phyloP scores from a whole-genome alignment of 176 grass and related monocot species.

The Musa schizocarpa region DNA sequence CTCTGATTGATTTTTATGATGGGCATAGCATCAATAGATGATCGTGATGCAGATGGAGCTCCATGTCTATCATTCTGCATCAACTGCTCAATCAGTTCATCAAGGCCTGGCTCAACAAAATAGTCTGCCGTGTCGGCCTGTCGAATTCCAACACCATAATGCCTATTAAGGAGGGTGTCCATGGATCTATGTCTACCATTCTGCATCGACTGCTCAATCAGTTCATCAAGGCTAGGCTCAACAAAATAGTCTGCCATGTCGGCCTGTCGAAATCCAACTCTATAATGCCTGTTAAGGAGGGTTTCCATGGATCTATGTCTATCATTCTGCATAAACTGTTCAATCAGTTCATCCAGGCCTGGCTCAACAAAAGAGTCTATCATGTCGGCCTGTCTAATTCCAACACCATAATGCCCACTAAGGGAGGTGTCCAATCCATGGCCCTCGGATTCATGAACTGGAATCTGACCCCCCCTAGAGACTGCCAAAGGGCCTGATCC shows the following conservation, averaged over 20 bases:
- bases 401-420: too few relatives aligned
- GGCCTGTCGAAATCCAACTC: too few relatives aligned
- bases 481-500: not conserved
- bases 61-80: conserved; percentile 31
- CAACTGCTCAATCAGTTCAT: conserved; percentile 2
- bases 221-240: too few relatives aligned
- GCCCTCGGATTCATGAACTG: not conserved
- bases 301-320: too few relatives aligned
- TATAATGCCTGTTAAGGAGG: too few relatives aligned
- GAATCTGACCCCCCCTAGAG: not conserved
- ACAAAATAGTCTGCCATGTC: too few relatives aligned
- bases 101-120: conserved; percentile 10
- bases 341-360: too few relatives aligned
- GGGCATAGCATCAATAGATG: conserved; percentile 71
- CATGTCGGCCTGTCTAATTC: too few relatives aligned
- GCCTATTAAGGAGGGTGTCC: conserved; percentile 1
- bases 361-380: too few relatives aligned
- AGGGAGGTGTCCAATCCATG: not conserved
- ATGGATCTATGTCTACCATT: too few relatives aligned
- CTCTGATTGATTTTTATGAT: conserved; percentile 50
- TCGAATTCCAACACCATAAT: not conserved
- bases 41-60: conserved; percentile 37
- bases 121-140: conserved; percentile 4
- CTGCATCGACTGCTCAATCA: too few relatives aligned
- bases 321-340: too few relatives aligned